A percentile compares a stretch with the other conserved stretches of the same genome.
phyloP scores from a whole-genome alignment of 2,329 filamentous ascomycete species.

The Lachnellula hyalina region DNA sequence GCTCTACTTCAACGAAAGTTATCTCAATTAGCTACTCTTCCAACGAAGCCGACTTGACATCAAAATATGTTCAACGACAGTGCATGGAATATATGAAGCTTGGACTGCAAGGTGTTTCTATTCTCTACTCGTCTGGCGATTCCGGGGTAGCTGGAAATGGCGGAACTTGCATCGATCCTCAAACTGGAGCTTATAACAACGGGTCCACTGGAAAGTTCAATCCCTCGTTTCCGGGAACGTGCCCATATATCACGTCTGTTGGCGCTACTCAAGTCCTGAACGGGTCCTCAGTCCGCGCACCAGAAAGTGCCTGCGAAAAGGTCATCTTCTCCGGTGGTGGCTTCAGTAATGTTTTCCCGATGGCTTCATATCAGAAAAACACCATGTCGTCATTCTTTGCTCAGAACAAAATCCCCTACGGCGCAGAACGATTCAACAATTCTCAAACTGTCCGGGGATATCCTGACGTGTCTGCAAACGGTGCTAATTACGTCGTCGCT shows the following conservation, averaged over 20 bases:
- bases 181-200: slow-evolving; percentile 31
- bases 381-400: slow-evolving; percentile 25
- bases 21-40: slow-evolving; percentile 50
- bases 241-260: slow-evolving; percentile 46
- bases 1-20: slow-evolving; percentile 44
- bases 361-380: slow-evolving; percentile 42
- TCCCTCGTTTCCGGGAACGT: slow-evolving; percentile 41
- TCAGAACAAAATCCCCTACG: slow-evolving; percentile 23
- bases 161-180: slow-evolving; percentile 34
- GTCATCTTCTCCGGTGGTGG: slow-evolving; percentile 72
- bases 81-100: slow-evolving; percentile 55
- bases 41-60: slow-evolving; percentile 45
- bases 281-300: slow-evolving; percentile 27
- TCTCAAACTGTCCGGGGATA: slow-evolving; percentile 39
- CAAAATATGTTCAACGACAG: slow-evolving; percentile 45
- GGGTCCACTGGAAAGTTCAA: slow-evolving; percentile 37
- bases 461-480: slow-evolving; percentile 43
- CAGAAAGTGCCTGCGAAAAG: slow-evolving; percentile 42
- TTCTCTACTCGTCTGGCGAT: slow-evolving; percentile 47
- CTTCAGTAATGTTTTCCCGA: slow-evolving; percentile 53
- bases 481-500: slow-evolving; percentile 40
- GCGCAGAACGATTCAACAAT: slow-evolving; percentile 43
- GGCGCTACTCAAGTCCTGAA: slow-evolving; percentile 45
- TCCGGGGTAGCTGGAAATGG: slow-evolving; percentile 41
- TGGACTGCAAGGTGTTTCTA: slow-evolving; percentile 45